Evolutionary conservation across 192 early-diverging fungal species (phyloP).

Genomic region (Neocallimastix lanati): DNA sequence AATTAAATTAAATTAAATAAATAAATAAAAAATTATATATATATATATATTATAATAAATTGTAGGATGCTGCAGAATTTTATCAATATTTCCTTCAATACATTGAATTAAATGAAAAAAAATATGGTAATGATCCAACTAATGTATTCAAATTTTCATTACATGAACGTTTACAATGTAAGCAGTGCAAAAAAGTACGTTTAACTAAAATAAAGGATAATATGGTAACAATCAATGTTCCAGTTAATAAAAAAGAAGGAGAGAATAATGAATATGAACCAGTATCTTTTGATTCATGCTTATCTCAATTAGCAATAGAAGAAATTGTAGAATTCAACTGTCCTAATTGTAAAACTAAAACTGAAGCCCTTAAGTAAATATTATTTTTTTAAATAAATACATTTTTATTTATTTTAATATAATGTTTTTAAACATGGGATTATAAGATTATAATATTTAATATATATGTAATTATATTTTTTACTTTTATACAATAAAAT

Average conservation of each 20-base stretch:
- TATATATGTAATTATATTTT: too few species aligned
- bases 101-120: constrained; percentile 59
- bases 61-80: constrained; percentile 81
- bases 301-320: constrained; percentile 30
- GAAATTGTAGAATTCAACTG: constrained; percentile 45
- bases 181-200: constrained; percentile 60
- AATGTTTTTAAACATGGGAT: too few species aligned
- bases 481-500: too few species aligned
- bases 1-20: too few species aligned
- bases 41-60: too few species aligned
- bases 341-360: constrained; percentile 35
- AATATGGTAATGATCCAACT: constrained; percentile 42
- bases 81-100: constrained; percentile 56
- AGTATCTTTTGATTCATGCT: constrained; percentile 44
- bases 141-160: constrained; percentile 55
- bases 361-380: constrained; percentile 33
- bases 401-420: too few species aligned
- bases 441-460: too few species aligned
- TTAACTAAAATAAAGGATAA: constrained; percentile 35
- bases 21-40: too few species aligned
- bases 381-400: neutral
- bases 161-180: constrained; percentile 77
- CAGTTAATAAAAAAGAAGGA: constrained; percentile 26
- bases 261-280: constrained; percentile 21
- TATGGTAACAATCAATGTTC: constrained; percentile 43